Conservation (phyloP, 495 filamentous ascomycete genomes). For the Talaromyces wortmannii region DNA sequence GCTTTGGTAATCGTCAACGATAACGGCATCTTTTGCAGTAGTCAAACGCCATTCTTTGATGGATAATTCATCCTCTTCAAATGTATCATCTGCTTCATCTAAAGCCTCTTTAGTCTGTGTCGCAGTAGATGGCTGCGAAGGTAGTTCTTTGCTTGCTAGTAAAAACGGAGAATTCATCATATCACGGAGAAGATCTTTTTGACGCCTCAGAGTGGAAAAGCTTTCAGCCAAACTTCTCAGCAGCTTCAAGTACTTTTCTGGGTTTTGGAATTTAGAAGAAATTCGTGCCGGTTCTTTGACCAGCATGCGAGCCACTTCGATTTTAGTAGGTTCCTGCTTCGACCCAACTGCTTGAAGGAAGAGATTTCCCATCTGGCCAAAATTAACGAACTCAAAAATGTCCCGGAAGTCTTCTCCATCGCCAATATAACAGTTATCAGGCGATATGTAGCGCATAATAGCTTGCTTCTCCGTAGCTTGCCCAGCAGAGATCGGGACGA, state of each 20-base stretch:
- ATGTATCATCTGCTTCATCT: constrained; percentile 38
- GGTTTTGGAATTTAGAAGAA: constrained; percentile 66
- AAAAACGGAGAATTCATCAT: constrained; percentile 74
- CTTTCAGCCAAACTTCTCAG: constrained; percentile 71
- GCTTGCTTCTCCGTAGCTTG: constrained; percentile 24
- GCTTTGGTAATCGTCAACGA: constrained; percentile 80
- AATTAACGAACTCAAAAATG: constrained; percentile 96
- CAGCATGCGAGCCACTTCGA: constrained; percentile 73
- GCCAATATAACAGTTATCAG: constrained; percentile 69
- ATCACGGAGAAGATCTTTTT: constrained; percentile 66
- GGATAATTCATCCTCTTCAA: constrained; percentile 61
- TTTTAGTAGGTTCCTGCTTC: constrained; percentile 79
- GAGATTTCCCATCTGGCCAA: constrained; percentile 76
- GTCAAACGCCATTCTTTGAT: constrained; percentile 74
- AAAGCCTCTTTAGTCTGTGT: constrained; percentile 7
- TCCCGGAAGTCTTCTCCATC: constrained; percentile 71
- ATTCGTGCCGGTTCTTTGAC: constrained; percentile 73
- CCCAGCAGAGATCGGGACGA: constrained; percentile 60
- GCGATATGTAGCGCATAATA: constrained; percentile 45
- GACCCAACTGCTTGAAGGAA: constrained; percentile 85
- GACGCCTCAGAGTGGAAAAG: constrained; percentile 58
- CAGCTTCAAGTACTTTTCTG: constrained; percentile 79
- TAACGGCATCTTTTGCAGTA: constrained; percentile 60
- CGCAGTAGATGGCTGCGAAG: constrained; percentile 30
- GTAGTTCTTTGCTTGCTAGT: constrained; percentile 70